Percentiles rank a stretch among this genome's conserved stretches.
Evolutionary conservation across 345 rosid species (phyloP).

Genomic region (Gossypium anomalum): DNA sequence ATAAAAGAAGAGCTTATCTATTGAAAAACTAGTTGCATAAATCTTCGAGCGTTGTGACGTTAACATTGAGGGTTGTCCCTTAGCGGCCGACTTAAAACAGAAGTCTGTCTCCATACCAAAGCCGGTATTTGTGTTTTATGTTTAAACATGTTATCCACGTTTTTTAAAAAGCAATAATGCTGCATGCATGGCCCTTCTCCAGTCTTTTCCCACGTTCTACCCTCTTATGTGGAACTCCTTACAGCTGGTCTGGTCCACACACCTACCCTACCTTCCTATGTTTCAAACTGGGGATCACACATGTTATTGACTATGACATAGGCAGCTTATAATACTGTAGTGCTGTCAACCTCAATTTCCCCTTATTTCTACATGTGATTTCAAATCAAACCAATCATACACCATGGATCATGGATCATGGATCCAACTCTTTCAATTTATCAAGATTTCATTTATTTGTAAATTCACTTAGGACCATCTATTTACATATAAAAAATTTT

Average conservation of each 20-base stretch:
- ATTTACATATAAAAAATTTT: too few relatives aligned
- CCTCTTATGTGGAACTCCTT: background rate
- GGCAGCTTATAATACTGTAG: background rate
- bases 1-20: too few relatives aligned
- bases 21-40: too few relatives aligned
- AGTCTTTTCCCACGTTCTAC: background rate
- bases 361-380: background rate
- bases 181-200: background rate
- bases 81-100: background rate
- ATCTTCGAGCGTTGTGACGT: background rate
- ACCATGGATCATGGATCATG: too few relatives aligned
- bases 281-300: background rate
- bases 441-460: too few relatives aligned
- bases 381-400: too few relatives aligned
- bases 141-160: conserved; percentile 2
- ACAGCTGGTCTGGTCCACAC: background rate
- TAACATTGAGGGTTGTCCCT: background rate
- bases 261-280: background rate
- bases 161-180: background rate
- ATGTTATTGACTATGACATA: background rate
- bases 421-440: too few relatives aligned
- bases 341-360: background rate
- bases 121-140: background rate
- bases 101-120: background rate
- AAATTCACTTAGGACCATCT: too few relatives aligned